Conservation (phyloP, 169 alveolate species). For the Theileria luwenshuni region DNA sequence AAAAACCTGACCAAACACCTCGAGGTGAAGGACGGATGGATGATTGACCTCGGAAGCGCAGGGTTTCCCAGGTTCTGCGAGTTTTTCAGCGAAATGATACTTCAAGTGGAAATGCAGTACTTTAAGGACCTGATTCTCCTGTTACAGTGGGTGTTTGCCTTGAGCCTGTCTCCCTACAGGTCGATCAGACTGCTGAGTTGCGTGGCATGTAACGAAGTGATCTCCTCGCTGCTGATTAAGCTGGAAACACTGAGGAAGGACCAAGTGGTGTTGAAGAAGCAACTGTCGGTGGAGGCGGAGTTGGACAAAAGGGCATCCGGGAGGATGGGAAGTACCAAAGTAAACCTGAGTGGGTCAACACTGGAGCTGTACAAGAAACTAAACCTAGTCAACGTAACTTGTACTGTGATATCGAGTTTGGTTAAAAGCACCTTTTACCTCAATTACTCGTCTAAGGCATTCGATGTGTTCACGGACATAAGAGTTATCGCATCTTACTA, state of each 20-base stretch:
- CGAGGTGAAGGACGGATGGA: conserved; percentile 58
- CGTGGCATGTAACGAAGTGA: conserved; percentile 51
- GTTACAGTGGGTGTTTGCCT: conserved; percentile 54
- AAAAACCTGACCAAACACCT: conserved; percentile 21
- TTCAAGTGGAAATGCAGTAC: conserved; percentile 22
- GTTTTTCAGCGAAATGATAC: conserved; percentile 55
- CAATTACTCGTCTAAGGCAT: conserved; percentile 36
- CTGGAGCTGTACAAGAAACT: conserved; percentile 56
- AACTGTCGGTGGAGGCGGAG: conserved; percentile 51
- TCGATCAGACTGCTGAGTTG: conserved; percentile 34
- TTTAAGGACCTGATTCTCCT: conserved; percentile 38
- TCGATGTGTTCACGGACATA: conserved; percentile 48
- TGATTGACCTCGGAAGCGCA: conserved; percentile 45
- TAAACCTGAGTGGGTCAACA: conserved; percentile 18
- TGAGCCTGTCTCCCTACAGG: conserved; percentile 55
- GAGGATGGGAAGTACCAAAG: conserved; percentile 24
- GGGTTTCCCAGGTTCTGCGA: conserved; percentile 54
- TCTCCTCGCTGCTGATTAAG: conserved; percentile 35
- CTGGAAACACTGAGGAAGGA: conserved; percentile 48
- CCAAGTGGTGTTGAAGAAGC: conserved; percentile 39
- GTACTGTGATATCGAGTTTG: conserved; percentile 18
- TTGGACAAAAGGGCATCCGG: conserved; percentile 56
- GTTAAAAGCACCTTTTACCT: conserved; percentile 34
- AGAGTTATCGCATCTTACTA: conserved; percentile 41
- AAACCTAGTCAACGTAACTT: conserved; percentile 30